Evolutionary conservation across 1,284 basidiomycete species (phyloP), one percentile per base, ranked within the genome.

Genomic region (Cystobasidium sp.): DNA sequence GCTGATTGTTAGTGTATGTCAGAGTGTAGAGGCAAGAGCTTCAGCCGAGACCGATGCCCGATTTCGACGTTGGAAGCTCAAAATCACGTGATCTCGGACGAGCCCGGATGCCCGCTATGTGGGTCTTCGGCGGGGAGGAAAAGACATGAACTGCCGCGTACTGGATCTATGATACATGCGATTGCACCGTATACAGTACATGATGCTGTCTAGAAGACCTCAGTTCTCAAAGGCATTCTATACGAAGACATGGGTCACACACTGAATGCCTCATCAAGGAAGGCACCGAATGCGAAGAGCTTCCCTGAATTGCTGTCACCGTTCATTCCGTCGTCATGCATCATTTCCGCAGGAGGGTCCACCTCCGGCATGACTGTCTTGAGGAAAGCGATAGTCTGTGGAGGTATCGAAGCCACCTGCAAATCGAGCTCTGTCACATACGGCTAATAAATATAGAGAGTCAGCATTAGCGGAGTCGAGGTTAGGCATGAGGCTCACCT

Each of bases 351-450:
- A 22, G 69, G 6, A 39, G 41, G 43, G 24, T 55, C 24, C 0
- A 51, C 52, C 43, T 55, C 61, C n/a, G 70, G 71, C 70, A 76
- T 74, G 37, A 58, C 70, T 9, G 46, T 59, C 43, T 47, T 87
- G 77, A 99, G 85, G 82, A 95, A 98, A 53, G 91, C 89, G 71
- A 96, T 89, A 0, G 92, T 88, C 74, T 87, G 86, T 18, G 86
- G 85, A 0, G 95, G 91, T 10, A 99, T 85, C 73, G 91, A 87
- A n/a, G 94, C 93, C 73, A 94, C 84, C 72, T 90, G 88, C 80
- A 99, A 86, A 82, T 99, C 96, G 49, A 97, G 85, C 82, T 98
- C 95, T 2, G 95, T 97, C 18, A 98, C 90, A 78, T 91, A 95
- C 6, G 91, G 90, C 93, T 95, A 83, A 69, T 52, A 49, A 55